A percentile compares a stretch with the other conserved stretches of the same genome.
Conservation (phyloP, 2,329 filamentous ascomycete species). For the Verticillium klebahnii region DNA sequence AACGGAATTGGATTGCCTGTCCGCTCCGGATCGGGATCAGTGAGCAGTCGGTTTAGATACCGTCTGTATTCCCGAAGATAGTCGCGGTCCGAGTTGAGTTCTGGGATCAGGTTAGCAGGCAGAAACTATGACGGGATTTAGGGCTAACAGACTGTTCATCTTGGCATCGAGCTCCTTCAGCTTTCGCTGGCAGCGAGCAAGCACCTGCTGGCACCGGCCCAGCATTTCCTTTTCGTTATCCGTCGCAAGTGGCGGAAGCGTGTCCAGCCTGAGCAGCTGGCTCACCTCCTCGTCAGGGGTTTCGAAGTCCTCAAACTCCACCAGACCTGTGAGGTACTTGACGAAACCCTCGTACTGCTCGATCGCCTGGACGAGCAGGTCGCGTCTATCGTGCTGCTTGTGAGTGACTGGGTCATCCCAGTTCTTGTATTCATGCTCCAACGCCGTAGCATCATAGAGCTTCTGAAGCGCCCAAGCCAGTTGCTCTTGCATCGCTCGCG, state of each 20-base stretch:
- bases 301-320: slow-evolving; percentile 30
- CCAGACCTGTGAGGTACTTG: slow-evolving; percentile 29
- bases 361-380: slow-evolving; percentile 23
- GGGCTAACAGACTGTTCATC: slow-evolving; percentile 27
- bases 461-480: slow-evolving; percentile 16
- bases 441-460: slow-evolving; percentile 12
- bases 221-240: slow-evolving; percentile 24
- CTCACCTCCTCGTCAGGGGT: slow-evolving; percentile 31
- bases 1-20: slow-evolving; percentile 29
- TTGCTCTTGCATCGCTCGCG: slow-evolving; percentile 37
- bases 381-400: slow-evolving; percentile 21
- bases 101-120: slow-evolving; percentile 13
- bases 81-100: slow-evolving; percentile 23
- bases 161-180: slow-evolving; percentile 28
- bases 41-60: slow-evolving; percentile 33
- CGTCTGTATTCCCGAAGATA: slow-evolving; percentile 28
- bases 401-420: slow-evolving; percentile 12
- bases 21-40: slow-evolving; percentile 28
- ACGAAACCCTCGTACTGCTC: slow-evolving; percentile 13
- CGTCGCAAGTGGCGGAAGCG: slow-evolving; percentile 30
- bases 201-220: slow-evolving; percentile 25
- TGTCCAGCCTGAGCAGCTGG: slow-evolving; percentile 31
- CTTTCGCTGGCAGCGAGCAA: slow-evolving; percentile 25
- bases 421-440: slow-evolving; percentile 16
- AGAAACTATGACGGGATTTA: background rate